Percentiles rank a stretch among this genome's conserved stretches.
phyloP scores from a whole-genome alignment of 2,329 filamentous ascomycete species.

The Ceratocystis colombiana region DNA sequence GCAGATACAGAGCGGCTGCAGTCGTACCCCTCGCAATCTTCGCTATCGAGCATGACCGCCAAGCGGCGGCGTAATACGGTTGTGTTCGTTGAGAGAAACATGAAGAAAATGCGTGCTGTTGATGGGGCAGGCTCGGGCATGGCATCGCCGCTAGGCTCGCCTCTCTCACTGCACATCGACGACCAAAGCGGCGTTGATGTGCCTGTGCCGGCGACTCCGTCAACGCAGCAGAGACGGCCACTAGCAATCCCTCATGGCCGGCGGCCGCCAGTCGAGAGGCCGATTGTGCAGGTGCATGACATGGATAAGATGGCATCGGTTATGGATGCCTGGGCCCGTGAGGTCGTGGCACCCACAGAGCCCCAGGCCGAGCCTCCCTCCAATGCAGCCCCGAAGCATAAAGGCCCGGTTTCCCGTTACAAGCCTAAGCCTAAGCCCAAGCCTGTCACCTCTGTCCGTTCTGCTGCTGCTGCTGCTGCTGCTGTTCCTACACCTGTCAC shows the following conservation, averaged over 20 bases:
- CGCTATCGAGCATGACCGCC: conserved; percentile 10
- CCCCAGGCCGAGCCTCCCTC: conserved; percentile 22
- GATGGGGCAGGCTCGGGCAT: background rate
- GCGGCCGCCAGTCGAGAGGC: conserved; percentile 32
- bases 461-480: conserved; percentile 18
- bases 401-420: conserved; percentile 45
- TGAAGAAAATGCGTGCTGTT: conserved; percentile 32
- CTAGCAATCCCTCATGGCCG: conserved; percentile 28
- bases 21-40: conserved; percentile 16
- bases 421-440: conserved; percentile 28
- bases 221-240: conserved; percentile 21
- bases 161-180: background rate
- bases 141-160: background rate
- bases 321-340: conserved; percentile 49
- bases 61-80: conserved; percentile 31
- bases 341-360: conserved; percentile 35
- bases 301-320: conserved; percentile 44
- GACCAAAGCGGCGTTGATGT: conserved; percentile 19
- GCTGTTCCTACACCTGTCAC: conserved; percentile 19
- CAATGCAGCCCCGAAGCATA: conserved; percentile 44
- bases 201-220: conserved; percentile 22
- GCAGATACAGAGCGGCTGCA: conserved; percentile 22
- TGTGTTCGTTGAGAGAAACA: conserved; percentile 47
- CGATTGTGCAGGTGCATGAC: conserved; percentile 34
- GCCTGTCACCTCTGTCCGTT: background rate